phyloP scores from a whole-genome alignment of 345 rosid genomes.

The Melaleuca quinquenervia region DNA sequence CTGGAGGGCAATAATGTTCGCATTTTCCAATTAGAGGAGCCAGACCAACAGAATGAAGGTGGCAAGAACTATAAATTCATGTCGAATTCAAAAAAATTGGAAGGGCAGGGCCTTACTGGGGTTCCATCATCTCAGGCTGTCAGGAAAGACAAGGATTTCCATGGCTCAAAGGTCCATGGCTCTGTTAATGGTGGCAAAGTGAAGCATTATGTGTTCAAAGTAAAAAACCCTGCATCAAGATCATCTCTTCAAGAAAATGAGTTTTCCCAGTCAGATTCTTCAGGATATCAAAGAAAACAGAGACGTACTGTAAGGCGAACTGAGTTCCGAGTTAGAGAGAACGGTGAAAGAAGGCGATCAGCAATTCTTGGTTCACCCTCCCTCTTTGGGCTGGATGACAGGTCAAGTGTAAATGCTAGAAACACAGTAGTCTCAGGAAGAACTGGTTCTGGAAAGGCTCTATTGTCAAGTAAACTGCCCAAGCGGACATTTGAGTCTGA shows the following conservation, averaged over 20 bases:
- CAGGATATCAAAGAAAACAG: conserved; percentile 52
- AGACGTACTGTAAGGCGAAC: conserved; percentile 35
- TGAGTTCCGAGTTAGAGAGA: conserved; percentile 76
- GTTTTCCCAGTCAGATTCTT: conserved; percentile 38
- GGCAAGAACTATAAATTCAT: conserved; percentile 13
- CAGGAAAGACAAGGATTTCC: conserved; percentile 20
- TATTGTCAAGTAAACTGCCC: conserved; percentile 35
- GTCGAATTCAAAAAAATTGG: conserved; percentile 27
- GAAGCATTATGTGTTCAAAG: conserved; percentile 28
- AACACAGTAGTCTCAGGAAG: conserved; percentile 18
- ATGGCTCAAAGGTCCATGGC: conserved; percentile 25
- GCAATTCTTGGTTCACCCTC: conserved; percentile 17
- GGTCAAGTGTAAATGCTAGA: conserved; percentile 34
- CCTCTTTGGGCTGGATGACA: conserved; percentile 34
- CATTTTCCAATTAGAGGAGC: conserved; percentile 18
- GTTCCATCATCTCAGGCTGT: conserved; percentile 9
- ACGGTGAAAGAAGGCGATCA: conserved; percentile 25
- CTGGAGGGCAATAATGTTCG: conserved; percentile 16
- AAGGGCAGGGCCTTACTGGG: conserved; percentile 25
- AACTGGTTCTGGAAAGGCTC: conserved; percentile 39
- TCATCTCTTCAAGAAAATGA: conserved; percentile 40
- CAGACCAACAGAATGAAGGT: conserved; percentile 20
- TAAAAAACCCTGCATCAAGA: conserved; percentile 41
- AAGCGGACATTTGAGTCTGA: conserved; percentile 49
- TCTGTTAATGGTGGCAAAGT: conserved; percentile 30